Conservation (phyloP, 257 asterid species). For the Apocynum venetum region DNA sequence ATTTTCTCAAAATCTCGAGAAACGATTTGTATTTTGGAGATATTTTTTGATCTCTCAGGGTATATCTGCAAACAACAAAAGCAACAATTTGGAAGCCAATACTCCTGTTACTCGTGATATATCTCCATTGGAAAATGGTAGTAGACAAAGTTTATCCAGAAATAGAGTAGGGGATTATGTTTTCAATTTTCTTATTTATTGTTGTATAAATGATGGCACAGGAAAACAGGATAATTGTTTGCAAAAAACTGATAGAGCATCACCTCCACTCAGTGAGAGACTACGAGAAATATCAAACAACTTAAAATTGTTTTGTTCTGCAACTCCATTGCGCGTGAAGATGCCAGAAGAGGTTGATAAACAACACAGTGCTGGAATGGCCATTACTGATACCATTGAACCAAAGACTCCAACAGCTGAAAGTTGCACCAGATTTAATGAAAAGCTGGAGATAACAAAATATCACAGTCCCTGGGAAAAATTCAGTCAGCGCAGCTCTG, state of each 20-base stretch:
- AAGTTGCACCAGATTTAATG: constrained; percentile 12
- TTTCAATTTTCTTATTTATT: constrained; percentile 5
- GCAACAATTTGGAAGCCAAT: constrained; percentile 19
- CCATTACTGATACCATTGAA: constrained; percentile 32
- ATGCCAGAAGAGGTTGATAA: constrained; percentile 32
- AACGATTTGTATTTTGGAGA: neutral
- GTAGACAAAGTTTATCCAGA: neutral
- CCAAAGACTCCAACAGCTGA: constrained; percentile 69
- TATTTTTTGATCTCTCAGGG: constrained; percentile 35
- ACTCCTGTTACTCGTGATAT: constrained; percentile 16
- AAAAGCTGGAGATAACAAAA: constrained; percentile 24
- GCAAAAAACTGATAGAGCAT: constrained; percentile 25
- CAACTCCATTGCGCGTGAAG: constrained; percentile 44
- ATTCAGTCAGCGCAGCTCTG: constrained; percentile 49
- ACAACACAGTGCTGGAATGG: constrained; percentile 23
- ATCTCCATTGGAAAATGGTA: constrained; percentile 24
- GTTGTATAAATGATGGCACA: constrained; percentile 24
- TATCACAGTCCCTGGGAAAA: constrained; percentile 47
- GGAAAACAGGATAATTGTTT: constrained; percentile 27
- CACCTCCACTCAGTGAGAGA: constrained; percentile 66
- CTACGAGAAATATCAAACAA: constrained; percentile 51
- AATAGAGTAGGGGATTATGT: neutral
- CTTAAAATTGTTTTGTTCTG: constrained; percentile 44
- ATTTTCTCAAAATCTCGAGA: neutral
- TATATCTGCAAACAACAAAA: constrained; percentile 19